Conservation (phyloP, 768 basidiomycete species). For the Harrya chromipes region DNA sequence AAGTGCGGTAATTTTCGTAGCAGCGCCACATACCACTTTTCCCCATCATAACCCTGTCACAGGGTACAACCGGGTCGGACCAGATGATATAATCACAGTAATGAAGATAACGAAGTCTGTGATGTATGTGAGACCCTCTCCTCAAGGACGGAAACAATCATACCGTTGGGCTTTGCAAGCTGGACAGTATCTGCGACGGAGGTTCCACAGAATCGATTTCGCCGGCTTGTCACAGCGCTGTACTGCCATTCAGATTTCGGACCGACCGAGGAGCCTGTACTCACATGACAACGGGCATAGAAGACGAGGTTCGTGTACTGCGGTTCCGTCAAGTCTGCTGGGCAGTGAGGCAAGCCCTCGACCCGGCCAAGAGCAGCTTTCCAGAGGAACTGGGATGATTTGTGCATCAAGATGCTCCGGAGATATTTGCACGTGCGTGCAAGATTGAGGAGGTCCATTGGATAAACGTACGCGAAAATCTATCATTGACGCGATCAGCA, state of each 20-base stretch:
- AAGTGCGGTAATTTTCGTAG: not conserved
- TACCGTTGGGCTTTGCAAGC: not conserved
- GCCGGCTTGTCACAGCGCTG: constrained; percentile 8
- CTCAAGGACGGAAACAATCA: not conserved
- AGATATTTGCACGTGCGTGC: constrained; percentile 39
- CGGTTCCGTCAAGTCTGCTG: constrained; percentile 40
- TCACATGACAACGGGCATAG: constrained; percentile 18
- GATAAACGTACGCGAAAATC: constrained; percentile 40
- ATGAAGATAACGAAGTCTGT: not conserved
- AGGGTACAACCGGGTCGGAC: not conserved
- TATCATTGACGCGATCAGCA: constrained; percentile 7
- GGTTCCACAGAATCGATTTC: not conserved
- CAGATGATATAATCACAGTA: not conserved
- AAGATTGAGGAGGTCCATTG: constrained; percentile 29
- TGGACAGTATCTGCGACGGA: constrained; percentile 17
- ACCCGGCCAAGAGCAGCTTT: constrained; percentile 27
- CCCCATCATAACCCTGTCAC: not conserved
- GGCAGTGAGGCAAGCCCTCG: constrained; percentile 39
- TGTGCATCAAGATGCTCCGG: constrained; percentile 34
- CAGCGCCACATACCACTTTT: not conserved
- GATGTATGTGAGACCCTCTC: not conserved
- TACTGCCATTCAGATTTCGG: not conserved
- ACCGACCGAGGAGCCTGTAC: not conserved
- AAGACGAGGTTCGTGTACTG: constrained; percentile 43
- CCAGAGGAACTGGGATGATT: constrained; percentile 27